Conservation (phyloP, 805 yeast species). For the Candida sithepensis region DNA sequence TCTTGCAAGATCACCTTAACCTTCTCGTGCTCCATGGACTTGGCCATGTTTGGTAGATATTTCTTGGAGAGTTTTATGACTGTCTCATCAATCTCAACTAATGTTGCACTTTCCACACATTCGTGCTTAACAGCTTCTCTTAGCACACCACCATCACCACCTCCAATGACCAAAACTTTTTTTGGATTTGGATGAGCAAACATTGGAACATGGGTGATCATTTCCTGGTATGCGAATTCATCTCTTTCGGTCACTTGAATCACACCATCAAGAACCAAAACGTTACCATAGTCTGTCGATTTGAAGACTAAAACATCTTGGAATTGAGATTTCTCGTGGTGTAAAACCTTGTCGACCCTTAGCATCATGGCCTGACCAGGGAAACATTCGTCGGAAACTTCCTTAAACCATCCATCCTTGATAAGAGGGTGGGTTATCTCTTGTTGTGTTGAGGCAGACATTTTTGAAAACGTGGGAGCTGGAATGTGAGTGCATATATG, state of each 20-base stretch:
- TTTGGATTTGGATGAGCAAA: slow-evolving; percentile 94
- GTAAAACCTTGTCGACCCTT: slow-evolving; percentile 78
- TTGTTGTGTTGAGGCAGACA: slow-evolving; percentile 11
- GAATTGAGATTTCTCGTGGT: slow-evolving; percentile 80
- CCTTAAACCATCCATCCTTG: slow-evolving; percentile 79
- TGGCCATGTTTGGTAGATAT: slow-evolving; percentile 84
- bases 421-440: slow-evolving; percentile 48
- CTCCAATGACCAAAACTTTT: slow-evolving; percentile 92
- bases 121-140: slow-evolving; percentile 92
- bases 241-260: slow-evolving; percentile 97
- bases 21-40: slow-evolving; percentile 82
- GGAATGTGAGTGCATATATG: neutral
- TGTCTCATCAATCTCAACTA: slow-evolving; percentile 94
- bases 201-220: slow-evolving; percentile 92
- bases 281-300: slow-evolving; percentile 92
- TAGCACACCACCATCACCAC: slow-evolving; percentile 98
- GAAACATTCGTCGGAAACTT: slow-evolving; percentile 62
- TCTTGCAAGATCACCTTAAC: slow-evolving; percentile 90
- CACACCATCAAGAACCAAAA: slow-evolving; percentile 88
- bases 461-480: neutral
- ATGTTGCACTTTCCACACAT: slow-evolving; percentile 79
- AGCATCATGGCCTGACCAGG: slow-evolving; percentile 86
- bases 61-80: slow-evolving; percentile 84
- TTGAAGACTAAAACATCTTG: slow-evolving; percentile 94
- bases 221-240: slow-evolving; percentile 96